Base-by-base conservation (phyloP, 441 rosid genomes). In the Geranium incanum region DNA sequence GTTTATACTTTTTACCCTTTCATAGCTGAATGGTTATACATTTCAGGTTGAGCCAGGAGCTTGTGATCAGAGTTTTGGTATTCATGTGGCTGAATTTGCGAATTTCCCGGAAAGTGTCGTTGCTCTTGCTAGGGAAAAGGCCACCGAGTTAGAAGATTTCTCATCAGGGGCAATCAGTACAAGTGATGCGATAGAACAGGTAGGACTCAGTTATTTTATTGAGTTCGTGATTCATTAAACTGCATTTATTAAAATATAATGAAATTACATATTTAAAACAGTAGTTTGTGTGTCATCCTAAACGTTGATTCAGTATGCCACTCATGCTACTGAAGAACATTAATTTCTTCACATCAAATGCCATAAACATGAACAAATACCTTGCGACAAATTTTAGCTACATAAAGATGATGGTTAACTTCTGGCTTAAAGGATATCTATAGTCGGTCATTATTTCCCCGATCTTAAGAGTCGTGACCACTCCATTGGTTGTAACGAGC, bases 41-140 rank as follows among this genome's bases (percentile, higher is more conserved):
- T 72, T 76, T 55, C 81, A 90, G 99, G 97, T 91, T 79, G 97
- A 93, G 78, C 91, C 90, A 64, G 98, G 97, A 65, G 91, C 95
- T 68, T 93, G 98, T 84, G 98, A 95, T 85, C 99, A 93, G 79
- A 95, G 99, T 85, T 95, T 95, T 71, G 98, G 99, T 64, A 93
- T 95, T 78, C 99, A 95, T 75, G 99, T 95, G 68, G 98, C 99
- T 6, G 98, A 95, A 77, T 95, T 91, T 72, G 98, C 98, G 66
- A 93, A 93, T 79, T 95, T 95, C 81, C 98, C 99, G 45, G 92
- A 86, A 82, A 91, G 92, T 74, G 98, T 91, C 66, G 98, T 93
- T 13, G 81, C 93, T 19, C 94, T 95, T 15, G 97, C 98, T 62
- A 86, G 99, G 78, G 94, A 91, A 80, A 95, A 93, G 84, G 99